Base-by-base conservation (phyloP, 192 early-diverging fungal species). In the Diversispora eburnea region DNA sequence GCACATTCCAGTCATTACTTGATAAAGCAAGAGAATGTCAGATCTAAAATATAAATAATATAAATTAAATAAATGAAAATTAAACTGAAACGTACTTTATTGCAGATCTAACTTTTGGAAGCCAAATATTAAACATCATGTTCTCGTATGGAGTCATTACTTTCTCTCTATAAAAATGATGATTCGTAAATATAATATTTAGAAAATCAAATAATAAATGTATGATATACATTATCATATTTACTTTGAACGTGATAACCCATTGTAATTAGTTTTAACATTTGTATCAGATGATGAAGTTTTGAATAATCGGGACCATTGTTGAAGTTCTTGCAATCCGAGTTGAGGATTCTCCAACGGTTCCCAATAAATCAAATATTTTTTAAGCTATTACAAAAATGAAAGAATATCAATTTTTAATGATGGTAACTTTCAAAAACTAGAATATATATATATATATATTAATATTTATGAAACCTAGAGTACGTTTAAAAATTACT, bases 91-190 rank as follows among this genome's bases (percentile, higher is more conserved):
- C 85, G 78, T 88, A 91, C 90, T 92, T 94, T 72, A 95, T 84
- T 7, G 88, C 85, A 70, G 88, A 88, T 17, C 94, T 81, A 12
- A 94, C 83, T 75, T 85, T 89, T 1, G 89, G 89, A 13, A 95
- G 80, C 94, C 94, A 94, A 20, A 89, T 70, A 22, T 84, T 82
- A 75, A 89, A 91, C 75, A 95, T 76, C 82, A 95, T 82, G 42
- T 81, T 83, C 73, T 95, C 94, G 76, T 85, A 95, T 0, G 89
- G 86, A 0, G 92, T 93, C 88, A 92, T 91, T 5, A 69, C 61
- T 60, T 74, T 75, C n/a, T 67, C 65, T 4, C 45, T 61, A 60
- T 33, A 56, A 56, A 56, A 56, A 1, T 2, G 4, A 17, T 12
- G 4, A 8, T 54, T 19, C 3, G 20, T 15, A 56, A 56, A 56